These are phyloP conservation scores for Xylariaceae sp. DNA, from an alignment of 2,329 filamentous ascomycete species.

Conservation along the genomic window DNA sequence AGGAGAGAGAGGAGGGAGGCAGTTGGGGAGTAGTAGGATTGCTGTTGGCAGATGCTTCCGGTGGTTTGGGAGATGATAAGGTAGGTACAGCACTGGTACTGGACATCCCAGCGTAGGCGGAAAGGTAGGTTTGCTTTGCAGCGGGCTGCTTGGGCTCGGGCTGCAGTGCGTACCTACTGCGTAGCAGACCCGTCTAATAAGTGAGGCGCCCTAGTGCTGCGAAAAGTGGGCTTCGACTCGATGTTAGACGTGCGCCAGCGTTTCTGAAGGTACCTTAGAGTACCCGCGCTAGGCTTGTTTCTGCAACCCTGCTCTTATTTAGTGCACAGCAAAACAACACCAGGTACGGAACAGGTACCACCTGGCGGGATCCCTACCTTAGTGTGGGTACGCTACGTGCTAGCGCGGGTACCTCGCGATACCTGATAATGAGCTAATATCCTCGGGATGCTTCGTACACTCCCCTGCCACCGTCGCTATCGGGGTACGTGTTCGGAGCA, in stretches of 20 bases:
- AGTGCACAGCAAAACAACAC: neutral
- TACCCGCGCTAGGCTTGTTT: neutral
- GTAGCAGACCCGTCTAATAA: neutral
- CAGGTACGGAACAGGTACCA: neutral
- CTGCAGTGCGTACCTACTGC: neutral
- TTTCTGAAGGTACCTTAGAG: conserved; percentile 3
- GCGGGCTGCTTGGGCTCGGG: conserved; percentile 8
- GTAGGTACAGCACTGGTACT: conserved; percentile 2
- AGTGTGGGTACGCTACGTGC: neutral
- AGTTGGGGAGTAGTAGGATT: neutral
- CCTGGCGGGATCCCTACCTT: neutral
- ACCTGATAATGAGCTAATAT: neutral
- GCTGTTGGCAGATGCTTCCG: conserved; percentile 2
- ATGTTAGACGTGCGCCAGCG: conserved; percentile 14
- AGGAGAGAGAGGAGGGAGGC: neutral
- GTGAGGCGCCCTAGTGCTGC: neutral
- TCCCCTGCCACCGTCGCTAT: neutral
- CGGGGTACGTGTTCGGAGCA: too few species aligned
- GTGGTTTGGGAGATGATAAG: conserved; percentile 8
- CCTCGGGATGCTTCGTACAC: neutral
- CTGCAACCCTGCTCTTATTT: neutral
- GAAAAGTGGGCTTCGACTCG: conserved; percentile 11
- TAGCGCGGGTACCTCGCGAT: neutral
- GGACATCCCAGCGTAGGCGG: neutral
- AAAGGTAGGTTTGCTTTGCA: neutral